phyloP scores from a whole-genome alignment of 2,329 filamentous ascomycete species.

The Ophiocordyceps camponoti-rufipedis region DNA sequence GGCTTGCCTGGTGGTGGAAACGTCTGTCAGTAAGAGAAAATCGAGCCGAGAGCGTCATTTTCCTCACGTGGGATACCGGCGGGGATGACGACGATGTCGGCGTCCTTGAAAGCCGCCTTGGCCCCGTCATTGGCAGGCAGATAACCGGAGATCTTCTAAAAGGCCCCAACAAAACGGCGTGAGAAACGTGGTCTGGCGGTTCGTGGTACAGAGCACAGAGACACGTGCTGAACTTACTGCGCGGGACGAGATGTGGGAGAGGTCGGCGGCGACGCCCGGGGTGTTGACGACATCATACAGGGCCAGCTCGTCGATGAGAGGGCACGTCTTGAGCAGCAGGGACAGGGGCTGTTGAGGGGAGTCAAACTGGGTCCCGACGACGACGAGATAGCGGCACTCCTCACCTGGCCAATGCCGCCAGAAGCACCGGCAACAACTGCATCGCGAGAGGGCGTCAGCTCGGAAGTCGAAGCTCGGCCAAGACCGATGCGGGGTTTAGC shows the following conservation, averaged over 20 bases:
- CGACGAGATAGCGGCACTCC: conserved; percentile 12
- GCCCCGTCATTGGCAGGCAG: conserved; percentile 73
- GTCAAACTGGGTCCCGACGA: neutral
- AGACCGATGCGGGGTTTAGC: conserved; percentile 8
- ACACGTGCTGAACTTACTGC: conserved; percentile 36
- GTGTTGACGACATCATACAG: conserved; percentile 99
- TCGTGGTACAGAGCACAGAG: neutral
- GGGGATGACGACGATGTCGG: conserved; percentile 92
- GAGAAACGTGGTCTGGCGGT: neutral
- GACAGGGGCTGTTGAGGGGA: conserved; percentile 57
- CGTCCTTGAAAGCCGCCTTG: conserved; percentile 76
- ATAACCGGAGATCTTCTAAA: conserved; percentile 69
- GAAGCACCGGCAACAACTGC: conserved; percentile 80
- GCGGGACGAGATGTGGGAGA: conserved; percentile 89
- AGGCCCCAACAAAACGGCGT: neutral
- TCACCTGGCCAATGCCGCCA: conserved; percentile 95
- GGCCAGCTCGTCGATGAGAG: conserved; percentile 76
- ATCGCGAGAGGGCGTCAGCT: conserved; percentile 2
- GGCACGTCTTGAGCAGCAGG: conserved; percentile 81
- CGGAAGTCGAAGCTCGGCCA: neutral
- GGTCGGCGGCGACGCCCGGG: conserved; percentile 84
- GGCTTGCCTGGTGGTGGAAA: conserved; percentile 56
- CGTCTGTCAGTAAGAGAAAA: neutral
- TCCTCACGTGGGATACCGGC: conserved; percentile 86
- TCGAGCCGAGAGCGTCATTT: neutral